These are phyloP conservation scores for Sisymbrium altissimum DNA, from an alignment of 345 rosid genomes.

Conservation along the genomic window DNA sequence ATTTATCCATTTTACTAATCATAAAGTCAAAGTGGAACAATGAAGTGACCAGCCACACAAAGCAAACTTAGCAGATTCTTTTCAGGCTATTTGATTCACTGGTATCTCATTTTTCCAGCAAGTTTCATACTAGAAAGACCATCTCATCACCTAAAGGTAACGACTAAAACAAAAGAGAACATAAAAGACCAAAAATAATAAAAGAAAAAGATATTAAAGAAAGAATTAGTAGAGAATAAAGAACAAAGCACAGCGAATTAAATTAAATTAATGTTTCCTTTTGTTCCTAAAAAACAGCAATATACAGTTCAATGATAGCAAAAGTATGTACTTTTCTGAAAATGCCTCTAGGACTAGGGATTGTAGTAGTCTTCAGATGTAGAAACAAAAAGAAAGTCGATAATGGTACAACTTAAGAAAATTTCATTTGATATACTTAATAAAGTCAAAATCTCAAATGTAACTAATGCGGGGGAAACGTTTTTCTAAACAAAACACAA, in stretches of 20 bases:
- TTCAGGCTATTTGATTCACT: not conserved
- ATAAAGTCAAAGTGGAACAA: not conserved
- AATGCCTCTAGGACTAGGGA: not conserved
- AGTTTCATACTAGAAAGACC: not conserved
- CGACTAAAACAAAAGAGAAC: conserved; percentile 20
- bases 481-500: not conserved
- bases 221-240: conserved; percentile 19
- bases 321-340: not conserved
- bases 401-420: not conserved
- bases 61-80: not conserved
- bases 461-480: conserved; percentile 10
- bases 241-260: conserved; percentile 24
- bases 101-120: conserved; percentile 4
- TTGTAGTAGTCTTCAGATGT: not conserved
- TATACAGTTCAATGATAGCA: conserved; percentile 9
- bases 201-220: conserved; percentile 24
- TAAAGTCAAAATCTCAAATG: conserved; percentile 13
- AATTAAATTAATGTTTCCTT: conserved; percentile 1
- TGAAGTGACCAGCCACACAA: too few species aligned
- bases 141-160: conserved; percentile 23
- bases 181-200: conserved; percentile 3
- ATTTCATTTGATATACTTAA: not conserved
- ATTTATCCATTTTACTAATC: not conserved
- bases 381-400: not conserved
- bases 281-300: conserved; percentile 2